Base-by-base conservation (phyloP, 2,329 filamentous ascomycete genomes). In the Magnaporthiopsis incrustans region DNA sequence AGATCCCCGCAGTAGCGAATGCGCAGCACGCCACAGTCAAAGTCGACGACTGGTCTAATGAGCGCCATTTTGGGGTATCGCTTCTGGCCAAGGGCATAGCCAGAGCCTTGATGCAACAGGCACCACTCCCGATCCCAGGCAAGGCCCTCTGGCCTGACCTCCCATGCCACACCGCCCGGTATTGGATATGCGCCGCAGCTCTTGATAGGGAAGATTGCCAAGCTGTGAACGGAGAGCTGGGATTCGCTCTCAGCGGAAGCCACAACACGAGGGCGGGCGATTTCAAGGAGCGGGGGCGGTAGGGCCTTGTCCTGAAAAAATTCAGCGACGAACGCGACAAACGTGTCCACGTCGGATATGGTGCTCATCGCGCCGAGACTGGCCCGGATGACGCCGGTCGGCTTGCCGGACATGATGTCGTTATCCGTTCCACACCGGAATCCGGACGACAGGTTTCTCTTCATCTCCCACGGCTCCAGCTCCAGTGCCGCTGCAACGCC, bases 81-180 rank as follows among this genome's bases (percentile, higher is more conserved):
- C 77, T 98, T 99, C 75, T 98, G 94, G 72, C 86, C 97, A 63
- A 99, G 79, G 7, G 89, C 92, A 69, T 88, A 87, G 0, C 91
- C 90, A 1, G 93, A 96, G 58, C 91, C 92, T 71, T 88, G 85
- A 73, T 97, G 93, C 18, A 99, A 82, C 26, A 70, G 79, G 76
- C 94, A 98, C 94, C 95, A 99, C 78, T 98, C 94, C 66, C 95
- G 84, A 74, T 99, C 95, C 92, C 94, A 98, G 11, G 88, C 89
- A 2, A 99, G 80, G 0, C 95, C 95, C 77, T 97, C 92, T 10
- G 84, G 80, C 64, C 84, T 85, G 26, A 98, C 82, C 69, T 90
- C 86, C 95, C 95, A 99, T 18, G 80, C 72, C 10, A 77, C 78
- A 2, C 79, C 82, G 0, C 76, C 67, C 1, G 92, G 89, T 35